Conservation (phyloP, 768 basidiomycete species). For the Lanmaoa pseudosensibilis region DNA sequence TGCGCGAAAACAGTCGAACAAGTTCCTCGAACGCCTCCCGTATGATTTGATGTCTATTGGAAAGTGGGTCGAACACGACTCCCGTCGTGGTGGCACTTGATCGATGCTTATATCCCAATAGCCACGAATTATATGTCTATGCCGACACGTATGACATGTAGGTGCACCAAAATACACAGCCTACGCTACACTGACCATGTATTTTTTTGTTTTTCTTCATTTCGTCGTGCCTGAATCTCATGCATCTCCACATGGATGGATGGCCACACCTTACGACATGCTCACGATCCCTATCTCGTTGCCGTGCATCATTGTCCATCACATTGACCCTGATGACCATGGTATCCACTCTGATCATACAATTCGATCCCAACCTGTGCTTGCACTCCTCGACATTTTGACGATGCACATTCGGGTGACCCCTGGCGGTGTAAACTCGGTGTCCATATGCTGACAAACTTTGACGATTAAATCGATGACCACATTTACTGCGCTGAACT, state of each 20-base stretch:
- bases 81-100: too few species aligned
- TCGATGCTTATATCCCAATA: slow-evolving; percentile 25
- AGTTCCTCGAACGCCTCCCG: slow-evolving; percentile 68
- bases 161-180: slow-evolving; percentile 5
- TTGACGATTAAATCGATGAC: too few species aligned
- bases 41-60: slow-evolving; percentile 86
- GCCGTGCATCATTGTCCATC: neutral
- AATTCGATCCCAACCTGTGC: neutral
- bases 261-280: neutral
- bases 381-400: neutral
- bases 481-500: neutral
- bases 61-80: slow-evolving; percentile 51
- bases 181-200: slow-evolving; percentile 3
- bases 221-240: neutral
- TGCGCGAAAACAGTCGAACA: slow-evolving; percentile 53
- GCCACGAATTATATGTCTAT: slow-evolving; percentile 83
- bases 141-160: slow-evolving; percentile 67
- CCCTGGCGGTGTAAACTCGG: too few species aligned
- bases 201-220: neutral
- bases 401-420: neutral
- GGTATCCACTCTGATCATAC: neutral
- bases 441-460: too few species aligned
- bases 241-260: neutral
- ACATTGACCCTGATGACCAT: slow-evolving; percentile 9
- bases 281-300: neutral